A percentile compares a stretch with the other conserved stretches of the same genome.
Conservation (phyloP, 75 land plant genomes). For the Pinus albicaulis region DNA sequence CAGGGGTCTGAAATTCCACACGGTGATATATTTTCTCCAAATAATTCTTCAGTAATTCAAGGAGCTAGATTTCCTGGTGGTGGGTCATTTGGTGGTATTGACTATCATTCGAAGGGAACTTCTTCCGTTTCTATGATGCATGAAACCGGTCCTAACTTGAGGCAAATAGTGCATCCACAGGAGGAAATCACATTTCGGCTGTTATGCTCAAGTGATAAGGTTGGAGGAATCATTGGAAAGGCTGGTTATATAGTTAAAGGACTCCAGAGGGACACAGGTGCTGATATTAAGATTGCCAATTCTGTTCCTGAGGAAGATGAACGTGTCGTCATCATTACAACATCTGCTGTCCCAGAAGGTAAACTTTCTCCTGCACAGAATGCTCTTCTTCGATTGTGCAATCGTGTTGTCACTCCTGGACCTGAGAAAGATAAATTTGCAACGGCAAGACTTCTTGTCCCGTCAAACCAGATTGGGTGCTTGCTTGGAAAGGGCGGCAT, state of each 20-base stretch:
- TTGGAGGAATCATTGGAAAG: constrained; percentile 83
- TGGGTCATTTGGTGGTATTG: constrained; percentile 8
- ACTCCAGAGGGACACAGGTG: constrained; percentile 72
- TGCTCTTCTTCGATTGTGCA: constrained; percentile 62
- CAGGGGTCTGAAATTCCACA: no score
- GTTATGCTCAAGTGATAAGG: constrained; percentile 61
- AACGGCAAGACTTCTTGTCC: constrained; percentile 56
- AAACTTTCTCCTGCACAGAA: constrained; percentile 65
- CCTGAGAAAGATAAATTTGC: constrained; percentile 32
- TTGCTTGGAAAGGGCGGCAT: no score
- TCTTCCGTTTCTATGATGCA: constrained; percentile 18
- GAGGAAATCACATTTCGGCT: constrained; percentile 59
- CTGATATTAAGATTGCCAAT: constrained; percentile 69
- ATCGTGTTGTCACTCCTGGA: constrained; percentile 37
- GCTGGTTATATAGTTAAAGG: constrained; percentile 65
- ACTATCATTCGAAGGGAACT: constrained; percentile 17
- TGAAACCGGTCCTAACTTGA: constrained; percentile 17
- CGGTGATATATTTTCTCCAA: no score
- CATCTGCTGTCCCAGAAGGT: constrained; percentile 54
- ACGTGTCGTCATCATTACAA: constrained; percentile 65
- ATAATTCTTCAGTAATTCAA: no score
- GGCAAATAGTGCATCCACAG: constrained; percentile 14
- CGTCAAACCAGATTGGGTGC: constrained; percentile 25
- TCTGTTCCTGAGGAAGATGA: constrained; percentile 60
- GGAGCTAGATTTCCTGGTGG: not conserved